Base-by-base conservation (phyloP, 768 basidiomycete genomes). In the Lactarius quietus region DNA sequence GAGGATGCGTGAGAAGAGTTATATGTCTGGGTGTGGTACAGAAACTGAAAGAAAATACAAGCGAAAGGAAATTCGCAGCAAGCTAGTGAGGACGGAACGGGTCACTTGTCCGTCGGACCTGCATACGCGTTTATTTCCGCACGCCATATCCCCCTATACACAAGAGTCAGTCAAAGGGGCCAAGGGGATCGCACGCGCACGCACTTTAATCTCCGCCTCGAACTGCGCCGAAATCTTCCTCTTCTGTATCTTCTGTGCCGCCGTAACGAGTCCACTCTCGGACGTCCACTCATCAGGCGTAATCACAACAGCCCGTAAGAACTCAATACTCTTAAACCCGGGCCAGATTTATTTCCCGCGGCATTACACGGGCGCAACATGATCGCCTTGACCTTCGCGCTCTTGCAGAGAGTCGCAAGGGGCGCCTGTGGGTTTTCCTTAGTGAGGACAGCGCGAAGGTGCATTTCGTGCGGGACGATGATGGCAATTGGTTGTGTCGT, bases 171-270 rank as follows among this genome's bases (percentile, higher is more conserved):
- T 36, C 41, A 14, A 3, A 3, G n/a, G n/a, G n/a, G n/a, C 14
- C 14, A 38, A 14, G 14, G 12, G 38, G 2, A 12, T 12, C 15
- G 28, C 8, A 1, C 20, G 2, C 29, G 28, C 14, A n/a, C n/a
- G 31, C 66, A 86, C 88, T 80, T 85, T 79, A 66, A 92, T 87
- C 75, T 89, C 82, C 45, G 73, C 69, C 64, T 80, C 80, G 65
- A 88, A 94, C 70, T 76, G 79, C 76, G 88, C 83, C 67, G 82
- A 84, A 62, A 96, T 81, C 76, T 80, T 86, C 73, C 80, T 83
- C 70, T 93, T 77, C 78, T 95, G 90, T 18, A 95, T 81, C 83
- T 96, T 95, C 82, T 93, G 91, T n/a, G 94, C 93, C 17, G 93
- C 91, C 0, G 94, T 95, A 55, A 95, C 86, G 43, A 95, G 80